Conservation (phyloP, 495 filamentous ascomycete species). For the Aspergillus leporis region DNA sequence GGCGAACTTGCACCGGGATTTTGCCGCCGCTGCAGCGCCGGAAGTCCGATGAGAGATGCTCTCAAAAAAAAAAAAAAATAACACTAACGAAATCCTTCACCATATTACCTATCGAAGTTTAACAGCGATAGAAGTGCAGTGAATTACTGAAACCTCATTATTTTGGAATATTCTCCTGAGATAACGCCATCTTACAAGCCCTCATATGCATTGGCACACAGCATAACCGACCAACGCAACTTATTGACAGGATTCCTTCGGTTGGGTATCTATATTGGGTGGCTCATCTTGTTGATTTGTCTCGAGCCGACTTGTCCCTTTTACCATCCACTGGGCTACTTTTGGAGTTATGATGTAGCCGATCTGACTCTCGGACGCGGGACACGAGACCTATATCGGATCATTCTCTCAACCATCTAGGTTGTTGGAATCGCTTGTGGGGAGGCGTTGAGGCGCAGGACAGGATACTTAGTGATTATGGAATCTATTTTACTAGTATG, state of each 20-base stretch:
- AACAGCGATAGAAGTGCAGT: neutral
- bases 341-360: neutral
- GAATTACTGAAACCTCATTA: neutral
- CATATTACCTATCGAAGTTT: too few relatives aligned
- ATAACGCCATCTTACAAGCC: neutral
- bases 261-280: neutral
- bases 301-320: neutral
- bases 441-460: neutral
- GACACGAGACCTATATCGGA: neutral
- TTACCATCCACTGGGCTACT: neutral
- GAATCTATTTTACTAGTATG: neutral
- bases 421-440: constrained; percentile 7
- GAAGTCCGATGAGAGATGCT: constrained; percentile 37
- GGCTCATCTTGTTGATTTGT: neutral
- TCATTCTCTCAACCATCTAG: constrained; percentile 5
- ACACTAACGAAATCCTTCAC: neutral
- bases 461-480: neutral
- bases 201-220: neutral
- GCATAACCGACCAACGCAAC: neutral
- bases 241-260: neutral
- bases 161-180: too few relatives aligned
- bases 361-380: neutral
- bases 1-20: constrained; percentile 35
- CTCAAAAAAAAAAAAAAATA: neutral
- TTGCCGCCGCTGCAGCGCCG: constrained; percentile 41